Evolutionary conservation across 371 early-diverging fungal genomes (phyloP), one percentile per base, ranked within the genome.

Genomic region (Mucor lusitanicus): DNA sequence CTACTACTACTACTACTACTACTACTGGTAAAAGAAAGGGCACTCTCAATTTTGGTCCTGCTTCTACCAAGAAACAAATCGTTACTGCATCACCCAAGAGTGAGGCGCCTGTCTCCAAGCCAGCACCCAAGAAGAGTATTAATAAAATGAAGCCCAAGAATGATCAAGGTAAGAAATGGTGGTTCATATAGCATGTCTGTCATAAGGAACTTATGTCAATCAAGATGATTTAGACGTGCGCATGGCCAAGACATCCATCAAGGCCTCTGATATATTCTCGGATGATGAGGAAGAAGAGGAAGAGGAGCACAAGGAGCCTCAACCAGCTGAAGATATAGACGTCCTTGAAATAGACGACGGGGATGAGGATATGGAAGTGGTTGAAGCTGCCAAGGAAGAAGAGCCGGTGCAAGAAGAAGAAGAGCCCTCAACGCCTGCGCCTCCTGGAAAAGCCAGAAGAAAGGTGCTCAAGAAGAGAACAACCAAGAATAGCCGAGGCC

Each of bases 381-480:
- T 40, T 23, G 35, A 33, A 40, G 37, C 40, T 30, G 40, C 30
- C 6, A 17, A 56, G 8, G 39, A 37, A 19, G 21, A 25, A 8
- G 28, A 55, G 37, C 39, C 11, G 1, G 27, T 2, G 2, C 25
- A 21, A 61, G 50, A 53, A 54, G 28, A 35, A 3, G n/a, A n/a
- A n/a, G n/a, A n/a, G n/a, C 44, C 66, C 27, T 23, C 32, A 44
- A 66, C 68, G 13, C 40, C 68, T 11, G 21, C 61, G 25, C 27
- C 63, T 19, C 58, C 71, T 6, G 69, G 69, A 33, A 73, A 73
- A 46, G 30, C 63, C 3, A 72, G 67, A 59, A 75, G 78, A 32
- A 71, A 78, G n/a, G 83, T 86, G 3, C 72, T 74, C 2, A 79
- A 79, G 62, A 78, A 76, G 57, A 81, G 77, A 65, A 84, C 83